Evolutionary conservation across 306 rosid genomes (phyloP).

Genomic region (Sphenostylis stenocarpa): DNA sequence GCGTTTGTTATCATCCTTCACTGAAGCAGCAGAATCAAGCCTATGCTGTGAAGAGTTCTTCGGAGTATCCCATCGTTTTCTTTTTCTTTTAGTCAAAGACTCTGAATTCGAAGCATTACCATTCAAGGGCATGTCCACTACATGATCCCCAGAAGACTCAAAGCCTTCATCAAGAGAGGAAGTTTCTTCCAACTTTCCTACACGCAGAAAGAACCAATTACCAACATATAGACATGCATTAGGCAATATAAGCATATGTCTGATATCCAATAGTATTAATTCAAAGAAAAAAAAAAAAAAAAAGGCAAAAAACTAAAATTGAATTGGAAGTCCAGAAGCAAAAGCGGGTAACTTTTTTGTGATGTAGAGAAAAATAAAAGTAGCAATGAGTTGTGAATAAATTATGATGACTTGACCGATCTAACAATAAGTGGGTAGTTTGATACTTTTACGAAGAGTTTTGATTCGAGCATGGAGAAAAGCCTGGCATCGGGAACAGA

Average conservation of each 20-base stretch:
- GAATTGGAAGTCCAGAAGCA: background rate
- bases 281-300: background rate
- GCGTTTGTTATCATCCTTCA: background rate
- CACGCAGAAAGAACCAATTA: background rate
- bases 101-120: conserved; percentile 15
- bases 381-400: background rate
- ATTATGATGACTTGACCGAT: too few species aligned
- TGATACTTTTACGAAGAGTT: conserved; percentile 21
- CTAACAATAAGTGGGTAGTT: too few species aligned
- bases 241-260: background rate
- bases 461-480: conserved; percentile 27
- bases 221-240: background rate
- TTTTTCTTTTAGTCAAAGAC: background rate
- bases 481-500: conserved; percentile 42
- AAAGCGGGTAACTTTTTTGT: background rate
- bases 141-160: conserved; percentile 10
- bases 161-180: background rate
- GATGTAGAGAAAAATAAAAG: background rate
- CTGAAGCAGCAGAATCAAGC: background rate
- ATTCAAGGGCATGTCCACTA: background rate
- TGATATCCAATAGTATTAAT: too few species aligned
- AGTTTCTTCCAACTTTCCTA: conserved; percentile 24
- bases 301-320: background rate
- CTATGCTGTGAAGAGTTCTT: background rate
- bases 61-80: background rate